Evolutionary conservation across 805 yeast genomes (phyloP), one percentile per base, ranked within the genome.

Genomic region (Schwanniomyces polymorphus): DNA sequence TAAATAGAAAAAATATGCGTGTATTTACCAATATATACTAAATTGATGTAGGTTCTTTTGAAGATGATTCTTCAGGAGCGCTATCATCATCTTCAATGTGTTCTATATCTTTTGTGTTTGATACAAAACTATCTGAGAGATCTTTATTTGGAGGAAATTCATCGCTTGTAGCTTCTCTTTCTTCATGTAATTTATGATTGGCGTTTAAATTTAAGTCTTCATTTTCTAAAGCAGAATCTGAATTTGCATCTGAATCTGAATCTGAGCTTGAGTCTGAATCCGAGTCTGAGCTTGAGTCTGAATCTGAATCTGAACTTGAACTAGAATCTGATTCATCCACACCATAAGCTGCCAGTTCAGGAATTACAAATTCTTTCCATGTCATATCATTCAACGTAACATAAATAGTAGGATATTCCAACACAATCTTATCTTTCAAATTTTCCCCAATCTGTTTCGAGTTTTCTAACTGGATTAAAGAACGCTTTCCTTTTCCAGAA

Each of bases 371-470:
- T 0, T 64, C 66, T 10, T 55, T 41, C 35, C 74, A 63, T 16
- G 57, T 40, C 14, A 41, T 21, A 11, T 48, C 50, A 21, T 48
- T 47, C 5, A 55, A 46, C 1, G 77, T 68, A 1, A 86, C 70
- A 46, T 70, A 75, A 4, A 90, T 69, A 0, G 91, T 85, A 0
- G 97, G 96, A 54, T 79, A 90, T 60, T 90, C 97, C 29, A 89
- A 73, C 0, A 90, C 87, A 0, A 82, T 72, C 46, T 75, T 74
- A 29, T 82, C 81, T 48, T 69, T 67, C n/a, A 90, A 55, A 1
- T 72, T 70, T 21, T 76, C 79, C 0, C 78, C 78, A 1, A 88
- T 55, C 18, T 68, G 47, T n/a, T 53, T 54, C 0, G 57, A 63
- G 0, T 61, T 44, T 17, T 72, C 67, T 12, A 84, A 34, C 35